Evolutionary conservation across 148 eudicot species (phyloP).

Genomic region (Selenicereus undatus): DNA sequence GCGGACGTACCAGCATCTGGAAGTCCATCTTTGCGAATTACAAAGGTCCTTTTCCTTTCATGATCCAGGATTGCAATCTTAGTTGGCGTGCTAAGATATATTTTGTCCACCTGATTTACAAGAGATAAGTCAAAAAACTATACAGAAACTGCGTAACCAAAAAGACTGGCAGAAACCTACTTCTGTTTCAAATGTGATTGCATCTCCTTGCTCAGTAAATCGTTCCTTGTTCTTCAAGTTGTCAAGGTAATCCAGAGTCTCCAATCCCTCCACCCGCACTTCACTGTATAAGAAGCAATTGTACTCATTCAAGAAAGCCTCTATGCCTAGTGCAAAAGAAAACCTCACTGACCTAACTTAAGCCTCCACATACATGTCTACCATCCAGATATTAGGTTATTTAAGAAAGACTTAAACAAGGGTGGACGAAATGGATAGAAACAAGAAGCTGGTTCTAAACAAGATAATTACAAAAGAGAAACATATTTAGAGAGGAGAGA

Average conservation of each 20-base stretch:
- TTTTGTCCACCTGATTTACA: slow-evolving; percentile 67
- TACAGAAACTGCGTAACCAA: not conserved
- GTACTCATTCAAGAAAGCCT: slow-evolving; percentile 6
- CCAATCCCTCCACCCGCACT: slow-evolving; percentile 93
- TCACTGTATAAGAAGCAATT: slow-evolving; percentile 46
- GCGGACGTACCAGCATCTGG: slow-evolving; percentile 80
- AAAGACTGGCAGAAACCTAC: slow-evolving; percentile 30
- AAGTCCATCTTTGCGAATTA: slow-evolving; percentile 86
- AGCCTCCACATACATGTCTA: not conserved
- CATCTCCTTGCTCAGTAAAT: slow-evolving; percentile 96
- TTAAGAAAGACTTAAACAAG: not conserved
- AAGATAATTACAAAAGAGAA: not conserved
- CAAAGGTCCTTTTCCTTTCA: slow-evolving; percentile 88
- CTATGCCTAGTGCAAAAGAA: not conserved
- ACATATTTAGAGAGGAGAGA: not conserved
- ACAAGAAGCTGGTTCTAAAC: not conserved
- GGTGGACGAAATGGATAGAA: not conserved
- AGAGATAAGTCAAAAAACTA: slow-evolving; percentile 2
- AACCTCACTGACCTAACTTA: not conserved
- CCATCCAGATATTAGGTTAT: not conserved
- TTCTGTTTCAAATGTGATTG: slow-evolving; percentile 87
- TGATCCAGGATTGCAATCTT: slow-evolving; percentile 88
- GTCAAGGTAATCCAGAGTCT: slow-evolving; percentile 89
- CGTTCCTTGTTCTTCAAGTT: slow-evolving; percentile 64
- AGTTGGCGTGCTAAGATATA: slow-evolving; percentile 85